These are phyloP conservation scores for Populus tremula DNA, from an alignment of 345 rosid genomes.

Conservation along the genomic window DNA sequence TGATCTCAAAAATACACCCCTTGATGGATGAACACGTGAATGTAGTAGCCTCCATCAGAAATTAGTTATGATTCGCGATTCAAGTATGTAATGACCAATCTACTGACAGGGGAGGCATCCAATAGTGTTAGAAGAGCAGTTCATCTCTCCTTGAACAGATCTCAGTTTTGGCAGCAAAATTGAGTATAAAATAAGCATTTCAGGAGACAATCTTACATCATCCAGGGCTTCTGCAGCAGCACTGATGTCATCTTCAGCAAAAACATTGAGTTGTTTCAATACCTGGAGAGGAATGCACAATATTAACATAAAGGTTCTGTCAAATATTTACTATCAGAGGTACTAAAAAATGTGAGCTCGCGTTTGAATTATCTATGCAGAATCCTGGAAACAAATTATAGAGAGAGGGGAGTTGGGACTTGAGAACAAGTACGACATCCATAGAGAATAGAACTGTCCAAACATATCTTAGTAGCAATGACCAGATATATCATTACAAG, in stretches of 20 bases:
- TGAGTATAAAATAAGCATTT: not conserved
- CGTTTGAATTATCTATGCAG: not conserved
- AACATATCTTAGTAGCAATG: not conserved
- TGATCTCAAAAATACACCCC: too few relatives aligned
- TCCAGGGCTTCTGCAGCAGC: constrained; percentile 79
- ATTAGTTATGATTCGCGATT: not conserved
- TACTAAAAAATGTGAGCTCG: not conserved
- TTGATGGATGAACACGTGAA: not conserved
- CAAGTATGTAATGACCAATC: not conserved
- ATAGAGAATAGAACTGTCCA: not conserved
- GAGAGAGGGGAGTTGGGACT: too few relatives aligned
- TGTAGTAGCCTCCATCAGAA: not conserved
- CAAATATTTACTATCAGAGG: not conserved
- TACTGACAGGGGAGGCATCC: not conserved
- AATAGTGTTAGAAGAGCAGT: not conserved
- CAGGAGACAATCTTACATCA: constrained; percentile 52
- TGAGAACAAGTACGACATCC: not conserved
- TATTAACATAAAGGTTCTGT: constrained; percentile 6
- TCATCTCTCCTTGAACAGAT: not conserved
- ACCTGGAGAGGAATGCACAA: constrained; percentile 40
- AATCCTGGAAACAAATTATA: not conserved
- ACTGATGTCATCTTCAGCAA: constrained; percentile 59
- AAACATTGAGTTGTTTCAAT: constrained; percentile 65
- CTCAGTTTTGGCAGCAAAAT: not conserved
- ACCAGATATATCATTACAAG: not conserved